Percentiles rank a stretch among this genome's conserved stretches.
These are phyloP conservation scores for Fusarium beomiforme DNA, from an alignment of 2,329 filamentous ascomycete genomes.

Conservation along the genomic window DNA sequence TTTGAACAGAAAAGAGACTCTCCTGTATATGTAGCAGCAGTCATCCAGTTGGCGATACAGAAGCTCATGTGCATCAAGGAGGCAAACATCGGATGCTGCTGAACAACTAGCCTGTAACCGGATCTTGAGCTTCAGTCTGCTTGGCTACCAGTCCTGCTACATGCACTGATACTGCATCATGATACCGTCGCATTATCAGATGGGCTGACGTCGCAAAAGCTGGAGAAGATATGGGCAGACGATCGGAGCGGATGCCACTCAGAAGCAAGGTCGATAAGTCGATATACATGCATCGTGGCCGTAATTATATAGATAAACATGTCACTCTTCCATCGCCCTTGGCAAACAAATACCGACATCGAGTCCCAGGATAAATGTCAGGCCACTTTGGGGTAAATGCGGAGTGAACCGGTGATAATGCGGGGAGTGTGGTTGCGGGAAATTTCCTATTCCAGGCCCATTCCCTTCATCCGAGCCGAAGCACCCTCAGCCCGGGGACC, in stretches of 20 bases:
- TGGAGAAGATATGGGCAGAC: not conserved
- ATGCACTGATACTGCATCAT: not conserved
- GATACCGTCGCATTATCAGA: not conserved
- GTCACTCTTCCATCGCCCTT: not conserved
- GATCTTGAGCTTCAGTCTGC: too few relatives aligned
- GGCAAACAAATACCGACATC: slow-evolving; percentile 11
- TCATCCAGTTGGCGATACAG: not conserved
- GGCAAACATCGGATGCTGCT: not conserved
- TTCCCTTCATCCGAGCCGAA: slow-evolving; percentile 34
- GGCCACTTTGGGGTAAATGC: slow-evolving; percentile 24
- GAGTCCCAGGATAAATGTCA: slow-evolving; percentile 3
- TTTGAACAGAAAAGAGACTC: not conserved
- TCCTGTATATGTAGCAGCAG: not conserved
- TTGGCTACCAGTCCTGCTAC: not conserved
- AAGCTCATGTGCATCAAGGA: too few relatives aligned
- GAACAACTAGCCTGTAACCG: not conserved
- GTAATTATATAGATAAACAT: not conserved
- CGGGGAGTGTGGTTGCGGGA: slow-evolving; percentile 17
- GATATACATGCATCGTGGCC: not conserved
- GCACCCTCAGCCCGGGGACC: slow-evolving; percentile 15
- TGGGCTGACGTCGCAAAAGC: not conserved
- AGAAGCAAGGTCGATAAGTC: not conserved
- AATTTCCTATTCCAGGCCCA: slow-evolving; percentile 17
- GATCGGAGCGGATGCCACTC: not conserved
- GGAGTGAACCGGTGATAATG: slow-evolving; percentile 4